Evolutionary conservation across 2,329 filamentous ascomycete genomes (phyloP), one percentile per base, ranked within the genome.

Genomic region (Madurella mycetomatis): DNA sequence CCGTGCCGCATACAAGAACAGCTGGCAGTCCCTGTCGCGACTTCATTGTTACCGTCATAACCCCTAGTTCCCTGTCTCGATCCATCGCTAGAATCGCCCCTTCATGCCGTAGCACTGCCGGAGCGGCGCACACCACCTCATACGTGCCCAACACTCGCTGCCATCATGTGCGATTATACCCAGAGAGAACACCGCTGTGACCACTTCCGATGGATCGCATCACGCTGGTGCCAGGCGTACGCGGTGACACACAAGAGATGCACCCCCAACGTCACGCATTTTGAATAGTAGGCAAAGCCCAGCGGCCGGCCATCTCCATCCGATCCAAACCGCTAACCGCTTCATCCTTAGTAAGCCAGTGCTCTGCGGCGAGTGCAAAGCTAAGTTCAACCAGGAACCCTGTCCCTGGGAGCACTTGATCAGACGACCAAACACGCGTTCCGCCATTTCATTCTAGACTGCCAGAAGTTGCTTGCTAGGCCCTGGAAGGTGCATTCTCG

Each of bases 81-180:
- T 25, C 25, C 25, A 37, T 37, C 13, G 13, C 4, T 15, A 37
- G 18, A 19, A 40, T 16, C 11, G 45, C 32, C 12, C 17, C 31
- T 40, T 19, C 32, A n/a, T 19, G 16, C 13, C 46, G 37, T 32
- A 15, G 2, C 18, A 11, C 17, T 17, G n/a, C 37, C 19, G 30
- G 18, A 17, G 15, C 4, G 18, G 39, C n/a, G 9, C 3, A 13
- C 17, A 17, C 49, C 17, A 9, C 9, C 19, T 11, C 8, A 12
- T 46, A 13, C 12, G 46, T 16, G 17, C 11, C 32, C 4, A 4
- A 13, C 42, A 30, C 9, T 19, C 9, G 4, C 9, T 4, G 9
- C 11, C 41, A 51, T 16, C 44, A 54, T 57, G 47, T 57, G 76
- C 66, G 75, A 73, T 37, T 65, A 75, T 73, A 57, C 52, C 45